Evolutionary conservation across 805 yeast genomes (phyloP), one percentile per base, ranked within the genome.

Genomic region (Cyberlindnera maritima): DNA sequence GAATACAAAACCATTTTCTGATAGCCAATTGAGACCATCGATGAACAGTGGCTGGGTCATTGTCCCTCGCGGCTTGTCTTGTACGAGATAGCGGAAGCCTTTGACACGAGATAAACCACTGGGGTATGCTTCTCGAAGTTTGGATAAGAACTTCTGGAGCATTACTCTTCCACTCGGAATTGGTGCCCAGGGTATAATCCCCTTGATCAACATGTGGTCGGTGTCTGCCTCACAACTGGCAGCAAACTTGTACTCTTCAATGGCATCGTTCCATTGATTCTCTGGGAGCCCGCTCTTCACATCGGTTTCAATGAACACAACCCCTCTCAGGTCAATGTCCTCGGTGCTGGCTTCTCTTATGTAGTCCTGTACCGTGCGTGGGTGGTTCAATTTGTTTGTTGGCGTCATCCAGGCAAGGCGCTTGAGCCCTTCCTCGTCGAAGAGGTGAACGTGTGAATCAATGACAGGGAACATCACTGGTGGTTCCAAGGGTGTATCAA

Each of bases 131-230:
- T 37, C 32, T 49, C 38, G 13, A 38, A 45, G 15, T 48, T 41
- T 1, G 47, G 43, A 9, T 43, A 46, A 35, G 71, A 23, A 11
- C 44, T 42, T 1, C 37, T 36, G 10, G 56, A 31, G 43, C 54
- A 61, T 34, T 47, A 36, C 5, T 2, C 55, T 37, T 3, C 76
- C 77, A 6, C 57, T 47, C 8, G 68, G 65, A 9, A 72, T 41
- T 6, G 79, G 78, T 1, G 73, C 75, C 76, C 75, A 72, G 1
- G 77, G 75, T n/a, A 74, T 55, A 9, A 71, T 54, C 3, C 61
- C 75, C 34, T 57, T 59, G 28, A 52, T 54, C 36, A 43, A 13
- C 11, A 15, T 4, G 9, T 14, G 18, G 18, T 29, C 36, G 15
- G 17, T 19, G 20, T 5, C n/a, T 6, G 6, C 17, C n/a, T 32